phyloP scores from a whole-genome alignment of 306 rosid species.

The Oemleria cerasiformis region DNA sequence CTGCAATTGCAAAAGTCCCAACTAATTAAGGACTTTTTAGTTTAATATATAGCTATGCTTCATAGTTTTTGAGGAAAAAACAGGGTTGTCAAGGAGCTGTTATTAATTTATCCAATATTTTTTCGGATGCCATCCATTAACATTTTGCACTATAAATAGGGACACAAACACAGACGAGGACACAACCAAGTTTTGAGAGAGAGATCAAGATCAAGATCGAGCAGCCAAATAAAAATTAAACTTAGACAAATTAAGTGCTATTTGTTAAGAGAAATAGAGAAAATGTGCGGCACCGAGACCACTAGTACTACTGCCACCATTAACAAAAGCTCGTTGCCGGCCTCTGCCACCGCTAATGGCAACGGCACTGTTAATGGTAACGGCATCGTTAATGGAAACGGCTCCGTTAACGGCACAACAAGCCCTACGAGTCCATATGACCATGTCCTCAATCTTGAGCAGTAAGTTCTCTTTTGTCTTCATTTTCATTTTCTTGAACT shows the following conservation, averaged over 20 bases:
- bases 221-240: not conserved
- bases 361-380: conserved; percentile 5
- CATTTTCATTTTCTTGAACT: not conserved
- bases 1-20: too few relatives aligned
- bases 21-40: too few relatives aligned
- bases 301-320: not conserved
- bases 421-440: not conserved
- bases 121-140: too few relatives aligned
- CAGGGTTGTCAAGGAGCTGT: too few relatives aligned
- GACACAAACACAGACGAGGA: not conserved
- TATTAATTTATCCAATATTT: too few relatives aligned
- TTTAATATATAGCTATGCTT: too few relatives aligned
- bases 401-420: not conserved
- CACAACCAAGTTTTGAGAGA: not conserved
- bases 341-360: not conserved
- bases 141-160: not conserved
- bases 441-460: conserved; percentile 43
- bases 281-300: conserved; percentile 29
- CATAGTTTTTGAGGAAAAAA: too few relatives aligned
- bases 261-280: not conserved
- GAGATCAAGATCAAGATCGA: not conserved
- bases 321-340: conserved; percentile 13
- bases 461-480: conserved; percentile 24
- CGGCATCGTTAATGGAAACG: not conserved
- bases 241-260: not conserved